Percentiles rank a stretch among this genome's conserved stretches.
These are phyloP conservation scores for Heritiera fomes DNA, from an alignment of 345 rosid genomes.

Conservation along the genomic window DNA sequence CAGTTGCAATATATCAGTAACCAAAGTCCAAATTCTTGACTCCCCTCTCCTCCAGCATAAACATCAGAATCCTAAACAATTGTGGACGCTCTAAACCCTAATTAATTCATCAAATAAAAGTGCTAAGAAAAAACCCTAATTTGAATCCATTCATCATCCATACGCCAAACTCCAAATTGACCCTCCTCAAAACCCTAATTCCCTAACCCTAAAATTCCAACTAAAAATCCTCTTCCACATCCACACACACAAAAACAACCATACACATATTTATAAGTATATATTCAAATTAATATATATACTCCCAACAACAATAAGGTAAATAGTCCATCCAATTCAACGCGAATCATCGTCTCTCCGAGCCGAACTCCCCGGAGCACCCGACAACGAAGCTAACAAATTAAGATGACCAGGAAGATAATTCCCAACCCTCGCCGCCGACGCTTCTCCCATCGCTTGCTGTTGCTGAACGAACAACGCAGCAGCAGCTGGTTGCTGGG, in stretches of 20 bases:
- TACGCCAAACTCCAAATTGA: slow-evolving; percentile 21
- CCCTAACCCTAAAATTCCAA: slow-evolving; percentile 38
- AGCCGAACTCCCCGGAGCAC: slow-evolving; percentile 63
- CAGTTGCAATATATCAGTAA: background rate
- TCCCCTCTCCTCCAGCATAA: slow-evolving; percentile 18
- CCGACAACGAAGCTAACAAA: slow-evolving; percentile 81
- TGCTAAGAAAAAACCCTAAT: slow-evolving; percentile 30
- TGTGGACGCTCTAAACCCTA: slow-evolving; percentile 33
- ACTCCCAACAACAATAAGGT: slow-evolving; percentile 6
- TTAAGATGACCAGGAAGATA: slow-evolving; percentile 86
- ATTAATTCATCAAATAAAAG: slow-evolving; percentile 34
- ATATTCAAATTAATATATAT: slow-evolving; percentile 27
- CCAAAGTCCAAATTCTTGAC: slow-evolving; percentile 20
- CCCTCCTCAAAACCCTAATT: slow-evolving; percentile 31
- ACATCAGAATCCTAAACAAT: slow-evolving; percentile 30
- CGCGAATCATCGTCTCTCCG: slow-evolving; percentile 67
- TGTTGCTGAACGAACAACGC: slow-evolving; percentile 62
- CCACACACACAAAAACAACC: slow-evolving; percentile 37
- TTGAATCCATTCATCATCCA: slow-evolving; percentile 28
- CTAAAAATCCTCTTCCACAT: slow-evolving; percentile 42
- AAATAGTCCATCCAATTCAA: slow-evolving; percentile 30
- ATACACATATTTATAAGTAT: slow-evolving; percentile 24
- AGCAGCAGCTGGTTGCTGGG: slow-evolving; percentile 45
- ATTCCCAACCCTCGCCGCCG: slow-evolving; percentile 81
- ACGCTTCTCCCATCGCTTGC: slow-evolving; percentile 93